Conservation (phyloP, 352 stramenopile genomes). For the Pythium folliculosum region DNA sequence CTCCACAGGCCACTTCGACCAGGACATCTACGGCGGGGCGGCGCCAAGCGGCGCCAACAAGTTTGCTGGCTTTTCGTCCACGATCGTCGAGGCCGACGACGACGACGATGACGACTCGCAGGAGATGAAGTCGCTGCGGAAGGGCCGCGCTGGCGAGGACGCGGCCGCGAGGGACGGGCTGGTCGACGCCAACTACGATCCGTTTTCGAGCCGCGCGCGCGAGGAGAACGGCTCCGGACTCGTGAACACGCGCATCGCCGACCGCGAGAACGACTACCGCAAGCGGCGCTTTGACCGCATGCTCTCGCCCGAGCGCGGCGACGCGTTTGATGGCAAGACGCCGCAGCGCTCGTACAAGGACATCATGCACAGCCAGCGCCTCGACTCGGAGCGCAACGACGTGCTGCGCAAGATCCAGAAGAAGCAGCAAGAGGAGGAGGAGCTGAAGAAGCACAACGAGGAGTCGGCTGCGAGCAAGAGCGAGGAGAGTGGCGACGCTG, state of each 20-base stretch:
- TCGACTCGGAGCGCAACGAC: conserved; percentile 86
- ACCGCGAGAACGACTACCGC: conserved; percentile 92
- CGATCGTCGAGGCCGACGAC: conserved; percentile 62
- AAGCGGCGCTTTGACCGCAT: conserved; percentile 90
- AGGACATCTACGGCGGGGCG: conserved; percentile 67
- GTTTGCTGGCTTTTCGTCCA: conserved; percentile 61
- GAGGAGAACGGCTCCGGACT: conserved; percentile 88
- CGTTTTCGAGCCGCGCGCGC: conserved; percentile 75
- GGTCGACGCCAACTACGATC: conserved; percentile 87
- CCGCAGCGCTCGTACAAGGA: conserved; percentile 83
- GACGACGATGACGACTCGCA: conserved; percentile 35
- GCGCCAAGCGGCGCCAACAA: conserved; percentile 35
- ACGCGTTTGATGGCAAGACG: conserved; percentile 88
- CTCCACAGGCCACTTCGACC: conserved; percentile 72
- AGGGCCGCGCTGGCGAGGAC: conserved; percentile 9
- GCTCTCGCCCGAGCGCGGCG: conserved; percentile 86
- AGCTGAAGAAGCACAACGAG: conserved; percentile 41
- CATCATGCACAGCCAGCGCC: conserved; percentile 91
- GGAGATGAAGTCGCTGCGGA: conserved; percentile 39
- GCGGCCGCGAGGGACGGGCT: conserved; percentile 40
- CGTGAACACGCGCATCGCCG: conserved; percentile 93
- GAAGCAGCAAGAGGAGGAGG: conserved; percentile 68
- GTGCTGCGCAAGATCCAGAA: conserved; percentile 89
- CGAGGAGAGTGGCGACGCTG: conserved; percentile 35
- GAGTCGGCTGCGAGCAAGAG: conserved; percentile 14